Evolutionary conservation across 768 basidiomycete genomes (phyloP), one percentile per base, ranked within the genome.

Genomic region (Lactarius sp.): DNA sequence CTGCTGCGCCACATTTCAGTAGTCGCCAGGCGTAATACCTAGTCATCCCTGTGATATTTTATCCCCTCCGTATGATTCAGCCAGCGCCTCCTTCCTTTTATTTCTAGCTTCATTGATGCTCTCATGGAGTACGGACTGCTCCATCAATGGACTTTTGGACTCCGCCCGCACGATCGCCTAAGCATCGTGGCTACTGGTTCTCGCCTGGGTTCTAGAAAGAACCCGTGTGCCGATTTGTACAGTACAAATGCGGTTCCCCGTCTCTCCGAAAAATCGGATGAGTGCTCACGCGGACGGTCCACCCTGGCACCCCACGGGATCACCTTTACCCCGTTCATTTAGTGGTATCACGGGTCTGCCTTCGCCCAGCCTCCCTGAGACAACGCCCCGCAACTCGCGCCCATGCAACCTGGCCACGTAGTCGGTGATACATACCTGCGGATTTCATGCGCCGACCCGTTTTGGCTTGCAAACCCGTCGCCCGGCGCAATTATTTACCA

Each of bases 141-240:
- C 31, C 57, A 54, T 47, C 46, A 12, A 20, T 60, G 39, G 51
- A 41, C 36, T 49, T 50, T 60, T 52, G 34, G 52, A 55, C 52
- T 55, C 60, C 60, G 53, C 60, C n/a, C 6, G 46, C 33, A 22
- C 53, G 60, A 61, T 55, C 60, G 60, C 53, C 44, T 55, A 61
- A 54, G 44, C 53, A 37, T 53, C 60, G 27, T 61, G 60, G 27
- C 60, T n/a, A 31, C 46, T 49, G 46, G 46, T 22, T 31, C 53
- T 42, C 46, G 18, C 46, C 22, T 49, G 46, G 18, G 44, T 55
- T 61, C 53, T 46, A 61, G 52, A 61, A 59, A 39, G 59, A 20
- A 36, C 59, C 44, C 34, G 31, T 41, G 27, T 41, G 27, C 51
- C 53, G n/a, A 44, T 60, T 52, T 60, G 44, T 61, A 53, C 36